These are phyloP conservation scores for Thyridium curvatum DNA, from an alignment of 2,329 filamentous ascomycete species.

Conservation along the genomic window DNA sequence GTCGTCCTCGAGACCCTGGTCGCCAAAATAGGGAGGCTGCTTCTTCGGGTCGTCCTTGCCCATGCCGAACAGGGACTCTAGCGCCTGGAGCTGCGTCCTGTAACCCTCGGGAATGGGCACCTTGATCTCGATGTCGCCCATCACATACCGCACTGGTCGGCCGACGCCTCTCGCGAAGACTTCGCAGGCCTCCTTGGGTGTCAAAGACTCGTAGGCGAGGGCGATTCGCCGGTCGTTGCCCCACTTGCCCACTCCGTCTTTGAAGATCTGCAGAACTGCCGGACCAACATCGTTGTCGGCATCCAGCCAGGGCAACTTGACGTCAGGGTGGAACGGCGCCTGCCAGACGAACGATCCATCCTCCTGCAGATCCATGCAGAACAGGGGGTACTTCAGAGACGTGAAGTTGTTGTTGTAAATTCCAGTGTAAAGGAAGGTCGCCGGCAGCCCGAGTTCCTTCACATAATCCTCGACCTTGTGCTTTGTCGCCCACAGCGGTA, in stretches of 20 bases:
- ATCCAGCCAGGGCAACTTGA: slow-evolving; percentile 89
- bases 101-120: slow-evolving; percentile 86
- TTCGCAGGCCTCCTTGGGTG: slow-evolving; percentile 73
- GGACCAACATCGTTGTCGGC: slow-evolving; percentile 95
- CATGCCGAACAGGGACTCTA: slow-evolving; percentile 53
- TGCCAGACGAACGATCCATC: slow-evolving; percentile 90
- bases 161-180: slow-evolving; percentile 74
- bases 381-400: slow-evolving; percentile 82
- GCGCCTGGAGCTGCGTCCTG: slow-evolving; percentile 72
- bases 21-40: slow-evolving; percentile 60
- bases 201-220: slow-evolving; percentile 84
- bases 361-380: slow-evolving; percentile 86
- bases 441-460: slow-evolving; percentile 70
- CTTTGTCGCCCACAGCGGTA: slow-evolving; percentile 90
- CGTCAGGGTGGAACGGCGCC: slow-evolving; percentile 86
- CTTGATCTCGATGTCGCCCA: slow-evolving; percentile 73
- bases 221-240: slow-evolving; percentile 67
- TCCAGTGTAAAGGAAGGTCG: slow-evolving; percentile 92
- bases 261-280: slow-evolving; percentile 88
- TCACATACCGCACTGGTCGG: slow-evolving; percentile 71
- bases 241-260: slow-evolving; percentile 85
- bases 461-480: slow-evolving; percentile 91
- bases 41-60: slow-evolving; percentile 43
- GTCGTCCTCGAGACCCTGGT: slow-evolving; percentile 47
- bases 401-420: slow-evolving; percentile 99